These are phyloP conservation scores for Salix udensis DNA, from an alignment of 345 rosid genomes.

Conservation along the genomic window DNA sequence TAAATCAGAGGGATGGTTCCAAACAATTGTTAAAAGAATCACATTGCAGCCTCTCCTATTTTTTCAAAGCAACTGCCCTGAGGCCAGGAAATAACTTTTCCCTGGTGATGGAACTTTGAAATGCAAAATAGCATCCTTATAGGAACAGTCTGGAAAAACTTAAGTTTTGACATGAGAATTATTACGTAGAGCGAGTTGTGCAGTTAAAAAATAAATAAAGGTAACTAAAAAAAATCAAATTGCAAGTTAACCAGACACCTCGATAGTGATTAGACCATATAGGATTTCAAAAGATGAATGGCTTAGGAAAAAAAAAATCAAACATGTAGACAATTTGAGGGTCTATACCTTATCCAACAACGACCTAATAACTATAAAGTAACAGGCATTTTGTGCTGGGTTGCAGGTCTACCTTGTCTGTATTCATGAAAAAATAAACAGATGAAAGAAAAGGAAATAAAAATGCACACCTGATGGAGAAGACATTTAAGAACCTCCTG, in stretches of 20 bases:
- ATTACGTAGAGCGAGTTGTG: not conserved
- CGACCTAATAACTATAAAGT: not conserved
- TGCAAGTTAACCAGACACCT: not conserved
- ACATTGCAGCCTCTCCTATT: not conserved
- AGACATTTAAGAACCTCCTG: constrained; percentile 63
- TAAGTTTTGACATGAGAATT: not conserved
- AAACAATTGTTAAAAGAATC: not conserved
- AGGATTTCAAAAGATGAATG: not conserved
- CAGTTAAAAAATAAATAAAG: not conserved
- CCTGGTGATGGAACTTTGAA: not conserved
- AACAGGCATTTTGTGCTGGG: not conserved
- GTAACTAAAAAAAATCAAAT: not conserved
- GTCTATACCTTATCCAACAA: constrained; percentile 1
- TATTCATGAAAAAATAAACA: not conserved
- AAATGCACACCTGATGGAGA: constrained; percentile 59
- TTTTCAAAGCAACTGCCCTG: not conserved
- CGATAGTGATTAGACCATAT: not conserved
- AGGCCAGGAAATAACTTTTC: not conserved
- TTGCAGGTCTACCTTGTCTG: not conserved
- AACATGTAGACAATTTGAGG: not conserved
- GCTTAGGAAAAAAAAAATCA: not conserved
- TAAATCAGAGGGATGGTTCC: not conserved
- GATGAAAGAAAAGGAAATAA: not conserved
- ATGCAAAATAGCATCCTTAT: not conserved
- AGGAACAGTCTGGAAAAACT: not conserved